Conservation (phyloP, 495 filamentous ascomycete genomes). For the Penicillium arizonense region DNA sequence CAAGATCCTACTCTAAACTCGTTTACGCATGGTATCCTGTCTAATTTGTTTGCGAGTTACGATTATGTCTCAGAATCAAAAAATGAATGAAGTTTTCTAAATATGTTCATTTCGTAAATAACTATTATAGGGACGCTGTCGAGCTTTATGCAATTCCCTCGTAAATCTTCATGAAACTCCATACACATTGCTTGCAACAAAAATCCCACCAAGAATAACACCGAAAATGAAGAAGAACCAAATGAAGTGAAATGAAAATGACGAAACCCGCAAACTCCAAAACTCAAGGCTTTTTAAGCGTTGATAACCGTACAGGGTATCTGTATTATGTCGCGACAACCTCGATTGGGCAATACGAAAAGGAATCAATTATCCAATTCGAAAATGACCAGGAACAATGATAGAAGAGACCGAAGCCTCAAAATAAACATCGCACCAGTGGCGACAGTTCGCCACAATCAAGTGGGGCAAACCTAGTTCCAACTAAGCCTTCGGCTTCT, state of each 20-base stretch:
- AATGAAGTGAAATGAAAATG: neutral
- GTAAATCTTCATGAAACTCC: neutral
- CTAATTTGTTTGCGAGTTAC: too few relatives aligned
- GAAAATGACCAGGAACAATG: too few relatives aligned
- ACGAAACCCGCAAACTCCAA: conserved; percentile 3
- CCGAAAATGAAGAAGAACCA: neutral
- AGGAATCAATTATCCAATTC: neutral
- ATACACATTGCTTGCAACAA: neutral
- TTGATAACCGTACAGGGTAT: conserved; percentile 22
- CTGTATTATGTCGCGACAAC: conserved; percentile 5
- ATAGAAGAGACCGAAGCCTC: too few relatives aligned
- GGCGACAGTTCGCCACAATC: neutral
- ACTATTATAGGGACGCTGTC: neutral
- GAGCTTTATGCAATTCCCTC: neutral
- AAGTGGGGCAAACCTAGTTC: neutral
- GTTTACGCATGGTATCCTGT: too few relatives aligned
- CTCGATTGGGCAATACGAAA: neutral
- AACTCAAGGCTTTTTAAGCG: conserved; percentile 12
- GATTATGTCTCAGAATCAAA: neutral
- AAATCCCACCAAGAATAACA: neutral
- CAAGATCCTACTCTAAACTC: too few relatives aligned
- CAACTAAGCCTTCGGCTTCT: conserved; percentile 45
- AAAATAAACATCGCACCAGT: neutral
- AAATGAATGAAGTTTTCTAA: neutral
- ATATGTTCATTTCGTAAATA: neutral